Base-by-base conservation (phyloP, 2,329 filamentous ascomycete genomes). In the Hansfordia pulvinata region DNA sequence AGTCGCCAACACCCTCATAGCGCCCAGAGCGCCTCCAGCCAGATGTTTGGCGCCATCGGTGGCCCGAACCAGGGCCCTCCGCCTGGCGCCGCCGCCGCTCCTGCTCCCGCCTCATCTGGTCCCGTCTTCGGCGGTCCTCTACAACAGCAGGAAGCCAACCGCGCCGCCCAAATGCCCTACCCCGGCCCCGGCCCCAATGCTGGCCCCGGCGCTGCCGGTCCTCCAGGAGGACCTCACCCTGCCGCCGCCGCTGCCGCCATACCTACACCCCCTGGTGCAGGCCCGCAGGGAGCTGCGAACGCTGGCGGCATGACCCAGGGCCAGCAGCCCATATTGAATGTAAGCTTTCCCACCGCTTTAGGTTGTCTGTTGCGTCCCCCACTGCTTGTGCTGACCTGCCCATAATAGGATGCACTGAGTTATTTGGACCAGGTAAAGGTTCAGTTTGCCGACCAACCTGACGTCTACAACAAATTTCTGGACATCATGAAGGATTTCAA, bases 401-500 rank as follows among this genome's bases (percentile, higher is more conserved):
- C 28, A 30, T 24, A 36, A 17, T 40, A 71, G 62, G 62, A 73
- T 46, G 90, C 90, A 17, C 66, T 98, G 23, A 94, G 85, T 44
- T 98, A 98, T 47, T 70, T 98, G 14, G 90, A 98, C 47, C 90
- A 96, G 53, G 90, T 98, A 36, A 98, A 98, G 54, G 86, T 96
- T 16, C 86, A 93, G 46, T 98, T 98, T 41, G 81, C 85, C 33
- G 88, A 96, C 36, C 85, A 94, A 39, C 86, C 90, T 4, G 88
- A 96, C 51, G 90, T 98, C 1, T 98, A 98, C 46, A 96, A 96
- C 45, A 69, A 82, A 19, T 96, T 98, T 42, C 59, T 98, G 23
- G 90, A 98, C 42, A 98, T 98, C 25, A 98, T 98, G 90, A 98
- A 98, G 47, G 90, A 98, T 42, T 98, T 98, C 52, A 98, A 98